Conservation (phyloP, 2,329 filamentous ascomycete species). For the Fusarium veterinarium region DNA sequence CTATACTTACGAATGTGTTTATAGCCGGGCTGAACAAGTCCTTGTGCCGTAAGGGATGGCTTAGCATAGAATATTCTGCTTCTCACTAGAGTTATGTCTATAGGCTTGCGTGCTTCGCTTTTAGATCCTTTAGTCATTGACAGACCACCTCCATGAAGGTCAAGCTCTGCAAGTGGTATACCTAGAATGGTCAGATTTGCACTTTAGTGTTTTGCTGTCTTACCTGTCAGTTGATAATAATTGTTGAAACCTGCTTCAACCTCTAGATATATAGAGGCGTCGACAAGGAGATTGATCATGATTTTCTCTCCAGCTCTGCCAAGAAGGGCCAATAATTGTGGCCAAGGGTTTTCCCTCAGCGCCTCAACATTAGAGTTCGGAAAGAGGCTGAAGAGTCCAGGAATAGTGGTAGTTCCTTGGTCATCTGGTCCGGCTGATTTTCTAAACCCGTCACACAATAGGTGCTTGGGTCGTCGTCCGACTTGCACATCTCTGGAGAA, state of each 20-base stretch:
- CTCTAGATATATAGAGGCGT: conserved; percentile 79
- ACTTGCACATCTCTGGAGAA: conserved; percentile 69
- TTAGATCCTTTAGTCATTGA: not conserved
- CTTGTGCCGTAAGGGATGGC: conserved; percentile 75
- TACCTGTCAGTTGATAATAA: conserved; percentile 83
- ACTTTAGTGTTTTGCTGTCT: conserved; percentile 33
- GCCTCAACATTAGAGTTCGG: conserved; percentile 76
- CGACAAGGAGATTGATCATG: conserved; percentile 80
- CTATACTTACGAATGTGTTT: conserved; percentile 78
- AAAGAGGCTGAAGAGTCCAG: conserved; percentile 72
- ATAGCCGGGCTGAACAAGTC: conserved; percentile 77
- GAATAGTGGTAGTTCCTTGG: conserved; percentile 60
- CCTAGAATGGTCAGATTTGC: conserved; percentile 50
- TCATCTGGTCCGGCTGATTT: conserved; percentile 53
- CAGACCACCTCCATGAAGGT: conserved; percentile 39
- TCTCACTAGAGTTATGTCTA: conserved; percentile 79
- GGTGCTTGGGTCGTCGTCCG: conserved; percentile 70
- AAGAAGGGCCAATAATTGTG: conserved; percentile 76
- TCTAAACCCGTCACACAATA: conserved; percentile 87
- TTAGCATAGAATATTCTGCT: conserved; percentile 89
- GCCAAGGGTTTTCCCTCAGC: conserved; percentile 80
- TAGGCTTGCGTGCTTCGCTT: conserved; percentile 50
- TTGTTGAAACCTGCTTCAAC: conserved; percentile 71
- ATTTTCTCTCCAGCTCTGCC: conserved; percentile 80
- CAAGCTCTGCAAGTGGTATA: conserved; percentile 62